Percentiles rank a stretch among this genome's conserved stretches.
phyloP scores from a whole-genome alignment of 176 grass and related monocot species.

The Oryza meridionalis region DNA sequence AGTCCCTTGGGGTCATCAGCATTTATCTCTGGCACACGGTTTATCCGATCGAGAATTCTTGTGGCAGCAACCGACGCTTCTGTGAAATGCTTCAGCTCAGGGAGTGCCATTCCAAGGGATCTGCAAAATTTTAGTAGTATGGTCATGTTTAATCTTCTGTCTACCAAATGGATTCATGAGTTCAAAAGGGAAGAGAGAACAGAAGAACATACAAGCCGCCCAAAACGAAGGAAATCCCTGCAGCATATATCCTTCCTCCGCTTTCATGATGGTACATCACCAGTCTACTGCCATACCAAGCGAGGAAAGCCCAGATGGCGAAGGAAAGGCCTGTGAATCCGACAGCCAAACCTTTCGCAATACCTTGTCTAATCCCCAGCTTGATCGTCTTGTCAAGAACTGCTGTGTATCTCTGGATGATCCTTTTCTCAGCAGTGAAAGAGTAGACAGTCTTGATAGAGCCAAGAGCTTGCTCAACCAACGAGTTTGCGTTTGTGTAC shows the following conservation, averaged over 20 bases:
- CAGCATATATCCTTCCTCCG: slow-evolving; percentile 90
- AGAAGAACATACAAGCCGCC: slow-evolving; percentile 80
- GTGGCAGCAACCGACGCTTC: slow-evolving; percentile 88
- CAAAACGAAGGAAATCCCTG: slow-evolving; percentile 95
- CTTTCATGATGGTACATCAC: slow-evolving; percentile 84
- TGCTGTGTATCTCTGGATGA: slow-evolving; percentile 66
- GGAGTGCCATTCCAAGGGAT: slow-evolving; percentile 94
- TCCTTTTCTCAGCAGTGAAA: slow-evolving; percentile 88
- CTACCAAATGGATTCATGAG: slow-evolving; percentile 22
- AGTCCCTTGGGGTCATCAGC: slow-evolving; percentile 63
- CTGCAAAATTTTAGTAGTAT: slow-evolving; percentile 50
- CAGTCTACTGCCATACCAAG: slow-evolving; percentile 87
- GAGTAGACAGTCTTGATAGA: slow-evolving; percentile 95
- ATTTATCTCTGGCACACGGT: slow-evolving; percentile 71
- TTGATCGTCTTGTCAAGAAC: slow-evolving; percentile 79
- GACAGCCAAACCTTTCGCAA: slow-evolving; percentile 85
- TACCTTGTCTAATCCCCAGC: slow-evolving; percentile 93
- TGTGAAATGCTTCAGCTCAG: slow-evolving; percentile 93
- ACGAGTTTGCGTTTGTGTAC: slow-evolving; percentile 74
- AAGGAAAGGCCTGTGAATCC: slow-evolving; percentile 86
- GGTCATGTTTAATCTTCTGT: slow-evolving; percentile 28
- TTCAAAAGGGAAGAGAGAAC: background rate
- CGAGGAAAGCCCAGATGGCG: slow-evolving; percentile 93
- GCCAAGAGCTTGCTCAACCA: slow-evolving; percentile 79
- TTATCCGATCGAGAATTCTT: slow-evolving; percentile 76